A percentile compares a stretch with the other conserved stretches of the same genome.
phyloP scores from a whole-genome alignment of 2,329 filamentous ascomycete species.

The Capronia coronata region DNA sequence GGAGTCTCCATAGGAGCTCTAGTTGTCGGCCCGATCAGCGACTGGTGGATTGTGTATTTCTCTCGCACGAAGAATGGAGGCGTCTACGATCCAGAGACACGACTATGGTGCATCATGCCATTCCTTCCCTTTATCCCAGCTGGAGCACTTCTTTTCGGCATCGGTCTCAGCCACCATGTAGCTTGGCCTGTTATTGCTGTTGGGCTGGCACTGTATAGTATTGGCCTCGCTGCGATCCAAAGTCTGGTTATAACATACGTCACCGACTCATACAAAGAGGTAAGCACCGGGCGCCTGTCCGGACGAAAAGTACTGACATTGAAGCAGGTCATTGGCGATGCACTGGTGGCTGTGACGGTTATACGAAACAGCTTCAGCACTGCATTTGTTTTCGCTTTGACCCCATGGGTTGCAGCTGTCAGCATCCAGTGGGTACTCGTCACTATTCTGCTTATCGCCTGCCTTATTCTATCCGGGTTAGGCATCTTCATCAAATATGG shows the following conservation, averaged over 20 bases:
- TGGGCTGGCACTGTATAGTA: conserved; percentile 23
- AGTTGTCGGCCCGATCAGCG: conserved; percentile 38
- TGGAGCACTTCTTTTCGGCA: conserved; percentile 39
- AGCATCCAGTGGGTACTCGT: not conserved
- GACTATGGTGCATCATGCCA: conserved; percentile 33
- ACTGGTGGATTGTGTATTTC: conserved; percentile 37
- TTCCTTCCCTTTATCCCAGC: conserved; percentile 29
- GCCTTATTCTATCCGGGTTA: conserved; percentile 27
- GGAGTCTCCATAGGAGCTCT: conserved; percentile 37
- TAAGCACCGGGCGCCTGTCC: conserved; percentile 16
- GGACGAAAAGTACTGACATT: not conserved
- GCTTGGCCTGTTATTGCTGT: conserved; percentile 31
- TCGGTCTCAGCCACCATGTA: conserved; percentile 27
- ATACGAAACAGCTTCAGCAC: conserved; percentile 1
- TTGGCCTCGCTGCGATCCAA: conserved; percentile 19
- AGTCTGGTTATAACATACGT: conserved; percentile 30
- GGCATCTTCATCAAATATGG: conserved; percentile 36
- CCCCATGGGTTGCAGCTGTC: conserved; percentile 1
- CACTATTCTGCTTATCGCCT: conserved; percentile 1
- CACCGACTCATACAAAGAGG: conserved; percentile 30
- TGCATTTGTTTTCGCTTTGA: conserved; percentile 3
- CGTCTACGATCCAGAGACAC: conserved; percentile 47
- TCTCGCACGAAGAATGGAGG: conserved; percentile 41
- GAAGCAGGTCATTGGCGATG: conserved; percentile 4
- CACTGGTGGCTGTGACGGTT: conserved; percentile 1